Conservation (phyloP, 2,329 filamentous ascomycete species). For the Pseudogymnoascus sp. region DNA sequence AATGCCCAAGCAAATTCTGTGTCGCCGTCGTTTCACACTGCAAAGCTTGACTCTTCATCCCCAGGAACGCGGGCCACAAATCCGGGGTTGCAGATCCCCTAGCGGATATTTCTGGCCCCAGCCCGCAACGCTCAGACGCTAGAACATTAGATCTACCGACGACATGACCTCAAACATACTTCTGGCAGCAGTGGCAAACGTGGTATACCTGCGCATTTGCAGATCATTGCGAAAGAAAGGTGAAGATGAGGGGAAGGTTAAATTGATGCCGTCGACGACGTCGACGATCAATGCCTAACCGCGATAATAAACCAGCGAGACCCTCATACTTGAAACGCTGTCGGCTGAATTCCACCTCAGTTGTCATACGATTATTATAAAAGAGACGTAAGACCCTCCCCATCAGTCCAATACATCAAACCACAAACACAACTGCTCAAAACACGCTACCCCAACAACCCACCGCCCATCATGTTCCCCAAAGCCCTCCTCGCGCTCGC, state of each 20-base stretch:
- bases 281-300: background rate
- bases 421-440: background rate
- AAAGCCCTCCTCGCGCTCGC: background rate
- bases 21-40: background rate
- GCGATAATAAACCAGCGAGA: background rate
- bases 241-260: background rate
- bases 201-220: background rate
- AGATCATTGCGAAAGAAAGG: constrained; percentile 3
- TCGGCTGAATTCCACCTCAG: background rate
- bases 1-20: background rate
- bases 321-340: constrained; percentile 4
- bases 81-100: constrained; percentile 1
- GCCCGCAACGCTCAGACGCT: background rate
- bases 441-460: background rate
- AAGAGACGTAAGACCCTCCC: background rate
- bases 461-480: background rate
- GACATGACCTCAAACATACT: background rate
- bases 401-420: background rate
- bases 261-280: background rate
- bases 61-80: background rate
- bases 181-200: background rate
- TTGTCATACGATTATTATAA: background rate
- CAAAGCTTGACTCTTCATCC: background rate
- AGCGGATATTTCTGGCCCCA: background rate
- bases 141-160: background rate